Conservation (phyloP, 768 basidiomycete species). For the Krasilnikovozyma curviuscula region DNA sequence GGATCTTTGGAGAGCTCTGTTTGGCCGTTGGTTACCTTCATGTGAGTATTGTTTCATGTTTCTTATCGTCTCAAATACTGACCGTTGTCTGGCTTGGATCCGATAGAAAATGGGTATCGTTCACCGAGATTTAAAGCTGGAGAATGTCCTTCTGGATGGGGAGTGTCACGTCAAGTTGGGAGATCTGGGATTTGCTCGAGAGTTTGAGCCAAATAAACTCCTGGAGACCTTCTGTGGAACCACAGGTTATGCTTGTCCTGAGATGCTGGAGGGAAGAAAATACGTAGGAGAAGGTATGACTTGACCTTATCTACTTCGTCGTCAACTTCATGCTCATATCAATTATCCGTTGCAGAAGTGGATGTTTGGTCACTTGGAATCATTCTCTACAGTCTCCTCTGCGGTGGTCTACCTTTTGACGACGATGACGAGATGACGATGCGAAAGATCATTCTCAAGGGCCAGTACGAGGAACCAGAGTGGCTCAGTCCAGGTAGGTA, state of each 20-base stretch:
- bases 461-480: conserved; percentile 73
- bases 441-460: conserved; percentile 63
- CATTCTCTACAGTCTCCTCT: conserved; percentile 73
- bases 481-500: conserved; percentile 69
- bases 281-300: conserved; percentile 65
- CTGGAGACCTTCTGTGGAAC: conserved; percentile 94
- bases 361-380: conserved; percentile 90
- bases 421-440: conserved; percentile 51
- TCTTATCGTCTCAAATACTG: too few species aligned
- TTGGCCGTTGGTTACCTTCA: conserved; percentile 87
- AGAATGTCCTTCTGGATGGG: conserved; percentile 84
- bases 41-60: too few species aligned
- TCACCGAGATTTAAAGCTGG: conserved; percentile 88
- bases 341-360: conserved; percentile 44
- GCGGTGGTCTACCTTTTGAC: conserved; percentile 74
- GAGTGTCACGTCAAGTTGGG: conserved; percentile 78
- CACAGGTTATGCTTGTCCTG: conserved; percentile 66
- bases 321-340: neutral
- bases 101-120: conserved; percentile 84
- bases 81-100: too few species aligned
- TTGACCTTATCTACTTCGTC: neutral
- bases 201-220: conserved; percentile 50
- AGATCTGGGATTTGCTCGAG: conserved; percentile 86
- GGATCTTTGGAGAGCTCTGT: conserved; percentile 88
- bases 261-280: conserved; percentile 70